Evolutionary conservation across 2,329 filamentous ascomycete species (phyloP), one percentile per base, ranked within the genome.

Genomic region (Penicillium frequentans): DNA sequence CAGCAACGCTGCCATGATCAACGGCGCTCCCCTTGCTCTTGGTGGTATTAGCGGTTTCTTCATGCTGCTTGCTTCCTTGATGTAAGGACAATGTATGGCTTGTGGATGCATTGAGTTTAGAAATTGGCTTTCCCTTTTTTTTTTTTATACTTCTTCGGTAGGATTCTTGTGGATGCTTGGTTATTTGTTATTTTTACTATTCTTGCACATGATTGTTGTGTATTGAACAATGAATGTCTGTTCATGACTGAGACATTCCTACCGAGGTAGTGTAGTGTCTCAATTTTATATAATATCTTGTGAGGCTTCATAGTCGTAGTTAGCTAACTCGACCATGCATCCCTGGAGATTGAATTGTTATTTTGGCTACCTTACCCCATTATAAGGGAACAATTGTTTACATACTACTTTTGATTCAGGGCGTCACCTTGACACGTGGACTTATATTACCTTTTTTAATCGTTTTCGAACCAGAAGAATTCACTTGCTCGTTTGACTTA

Each of bases 31-130:
- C 16, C 62, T 69, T 19, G 49, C 60, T 13, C 27, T 69, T 23
- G 66, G 68, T 49, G 58, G 70, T 35, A 37, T 69, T 43, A 63
- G 64, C 33, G 67, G 68, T 47, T 56, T 70, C 54, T 64, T 69
- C 55, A 61, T 70, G 52, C 59, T 72, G 37, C 63, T 67, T 50
- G 59, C 64, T 46, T 64, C 65, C 42, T 58, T 73, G 52, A 47
- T 73, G 55, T 73, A 68, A 51, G 31, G 16, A 14, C 19, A 19
- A 19, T 19, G 19, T 44, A 14, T 26, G 14, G 19, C 21, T 19
- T 49, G 31, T 29, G n/a, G 11, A 19, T 35, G 9, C 21, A 23
- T 27, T 21, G 23, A 27, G 33, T 24, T 7, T 50, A 50, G 33
- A 50, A 10, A 39, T 7, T 42, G 23, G 48, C 16, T 26, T 42